A percentile compares a stretch with the other conserved stretches of the same genome.
phyloP scores from a whole-genome alignment of 208 protist genomes.

The Crithidia fasciculata region DNA sequence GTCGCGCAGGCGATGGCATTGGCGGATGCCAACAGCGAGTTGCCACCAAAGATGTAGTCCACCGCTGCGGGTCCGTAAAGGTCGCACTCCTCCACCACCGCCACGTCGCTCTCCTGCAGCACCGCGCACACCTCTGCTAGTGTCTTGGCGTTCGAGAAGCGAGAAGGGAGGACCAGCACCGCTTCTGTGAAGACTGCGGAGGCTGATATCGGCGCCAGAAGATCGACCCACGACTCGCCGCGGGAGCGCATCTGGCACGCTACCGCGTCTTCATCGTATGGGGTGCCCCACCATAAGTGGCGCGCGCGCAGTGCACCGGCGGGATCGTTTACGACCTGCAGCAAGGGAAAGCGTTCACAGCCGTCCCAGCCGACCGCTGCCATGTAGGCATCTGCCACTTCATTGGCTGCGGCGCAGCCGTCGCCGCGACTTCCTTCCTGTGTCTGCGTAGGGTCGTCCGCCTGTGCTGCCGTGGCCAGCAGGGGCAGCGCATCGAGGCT shows the following conservation, averaged over 20 bases:
- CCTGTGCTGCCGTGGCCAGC: neutral
- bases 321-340: slow-evolving; percentile 12
- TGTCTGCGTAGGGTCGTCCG: neutral
- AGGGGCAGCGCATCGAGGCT: neutral
- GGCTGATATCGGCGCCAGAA: slow-evolving; percentile 29
- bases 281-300: slow-evolving; percentile 42
- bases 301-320: slow-evolving; percentile 21
- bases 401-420: neutral
- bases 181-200: slow-evolving; percentile 38
- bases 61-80: slow-evolving; percentile 40
- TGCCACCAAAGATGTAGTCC: slow-evolving; percentile 35
- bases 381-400: neutral
- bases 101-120: slow-evolving; percentile 33
- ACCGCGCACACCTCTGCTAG: slow-evolving; percentile 40
- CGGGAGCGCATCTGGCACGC: slow-evolving; percentile 28
- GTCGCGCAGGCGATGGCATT: slow-evolving; percentile 14
- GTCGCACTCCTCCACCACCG: slow-evolving; percentile 34
- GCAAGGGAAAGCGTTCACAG: slow-evolving; percentile 13
- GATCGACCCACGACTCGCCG: slow-evolving; percentile 49
- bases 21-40: slow-evolving; percentile 28
- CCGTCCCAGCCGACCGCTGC: slow-evolving; percentile 5
- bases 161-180: slow-evolving; percentile 69
- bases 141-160: slow-evolving; percentile 32
- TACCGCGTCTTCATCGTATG: slow-evolving; percentile 39
- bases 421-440: neutral